Base-by-base conservation (phyloP, 257 asterid genomes). In the Plectranthus barbatus region DNA sequence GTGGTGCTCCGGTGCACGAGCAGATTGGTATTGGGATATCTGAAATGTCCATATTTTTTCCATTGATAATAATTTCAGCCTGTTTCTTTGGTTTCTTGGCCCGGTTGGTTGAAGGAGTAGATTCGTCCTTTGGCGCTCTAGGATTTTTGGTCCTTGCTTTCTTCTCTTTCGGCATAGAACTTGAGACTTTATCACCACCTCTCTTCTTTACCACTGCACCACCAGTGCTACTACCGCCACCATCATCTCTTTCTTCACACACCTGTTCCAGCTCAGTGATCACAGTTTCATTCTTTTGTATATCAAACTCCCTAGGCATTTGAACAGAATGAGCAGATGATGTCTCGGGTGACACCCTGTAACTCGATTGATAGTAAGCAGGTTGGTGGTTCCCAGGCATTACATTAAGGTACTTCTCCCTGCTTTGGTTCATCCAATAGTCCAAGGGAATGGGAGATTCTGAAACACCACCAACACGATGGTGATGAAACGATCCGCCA, bases 1-100 rank as follows among this genome's bases (percentile, higher is more conserved):
- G 97, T 24, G 91, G 81, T 36, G 82, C 54, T 23, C 95, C 95
- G 7, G 97, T 90, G 77, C 95, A 90, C 10, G 97, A 84, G 76
- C 97, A 90, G 66, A 86, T 72, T 0, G 97, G 97, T 13, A 82
- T 77, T 9, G 95, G 86, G 50, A 90, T 77, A 59, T 76, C 86
- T 0, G 97, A 84, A 57, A 87, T 77, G 56, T 90, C 97, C 94
- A 90, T 78, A 62, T 58, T 74, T 19, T 72, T 71, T 31, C 97
- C 97, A 42, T 87, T 90, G 33, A 90, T 85, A 14, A 83, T 52
- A 23, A 90, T 79, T 73, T 87, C 95, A 5, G 90, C 92, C 17
- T 81, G 76, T 70, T 81, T 85, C 80, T 85, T 90, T 57, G 95
- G 94, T 61, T 86, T 81, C 78, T 90, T 83, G 18, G 85, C 77